Percentiles rank a stretch among this genome's conserved stretches.
phyloP scores from a whole-genome alignment of 2,329 filamentous ascomycete genomes.

The Alternaria sp. region DNA sequence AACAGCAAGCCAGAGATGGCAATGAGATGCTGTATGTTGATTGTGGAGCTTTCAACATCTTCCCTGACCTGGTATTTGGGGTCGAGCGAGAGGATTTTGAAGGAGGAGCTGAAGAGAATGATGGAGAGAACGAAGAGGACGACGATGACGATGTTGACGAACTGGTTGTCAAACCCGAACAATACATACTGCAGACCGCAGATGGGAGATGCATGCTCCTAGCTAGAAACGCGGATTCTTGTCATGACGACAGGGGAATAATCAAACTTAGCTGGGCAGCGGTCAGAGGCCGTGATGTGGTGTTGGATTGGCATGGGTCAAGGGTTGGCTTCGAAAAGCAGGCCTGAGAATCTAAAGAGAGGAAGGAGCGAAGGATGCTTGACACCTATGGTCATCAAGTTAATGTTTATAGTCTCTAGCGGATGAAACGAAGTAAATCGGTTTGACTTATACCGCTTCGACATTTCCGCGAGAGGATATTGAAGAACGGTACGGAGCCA shows the following conservation, averaged over 20 bases:
- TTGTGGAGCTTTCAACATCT: conserved; percentile 14
- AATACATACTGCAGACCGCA: conserved; percentile 24
- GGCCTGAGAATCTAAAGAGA: neutral
- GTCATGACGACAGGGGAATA: neutral
- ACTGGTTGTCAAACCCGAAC: conserved; percentile 23
- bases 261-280: conserved; percentile 30
- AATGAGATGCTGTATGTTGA: conserved; percentile 19
- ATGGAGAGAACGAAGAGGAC: neutral
- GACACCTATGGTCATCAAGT: neutral
- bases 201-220: conserved; percentile 24
- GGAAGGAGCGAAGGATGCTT: neutral
- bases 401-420: neutral
- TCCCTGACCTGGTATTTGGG: conserved; percentile 30
- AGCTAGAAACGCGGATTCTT: conserved; percentile 14
- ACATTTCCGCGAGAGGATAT: neutral
- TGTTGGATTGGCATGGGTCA: conserved; percentile 22
- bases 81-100: conserved; percentile 2
- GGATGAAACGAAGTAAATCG: neutral
- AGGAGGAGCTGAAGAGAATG: neutral
- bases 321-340: conserved; percentile 18
- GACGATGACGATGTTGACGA: conserved; percentile 12
- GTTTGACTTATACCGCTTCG: neutral
- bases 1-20: neutral
- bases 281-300: conserved; percentile 22
- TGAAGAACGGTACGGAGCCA: neutral